These are phyloP conservation scores for Stentor coeruleus DNA, from an alignment of 73 alveolate species.

Conservation along the genomic window DNA sequence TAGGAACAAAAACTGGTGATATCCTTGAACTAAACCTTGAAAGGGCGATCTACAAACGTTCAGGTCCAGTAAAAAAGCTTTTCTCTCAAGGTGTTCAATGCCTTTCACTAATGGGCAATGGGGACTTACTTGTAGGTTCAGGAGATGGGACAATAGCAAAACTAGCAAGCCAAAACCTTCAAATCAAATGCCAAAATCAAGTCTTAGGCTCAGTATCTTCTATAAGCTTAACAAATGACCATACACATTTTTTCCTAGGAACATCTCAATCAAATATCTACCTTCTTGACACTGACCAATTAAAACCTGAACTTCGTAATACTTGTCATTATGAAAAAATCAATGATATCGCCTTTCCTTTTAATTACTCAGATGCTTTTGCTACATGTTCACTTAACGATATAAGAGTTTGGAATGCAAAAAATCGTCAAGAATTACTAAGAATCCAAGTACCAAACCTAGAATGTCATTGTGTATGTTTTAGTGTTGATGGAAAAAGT, in stretches of 20 bases:
- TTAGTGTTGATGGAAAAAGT: conserved; percentile 87
- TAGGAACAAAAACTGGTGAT: conserved; percentile 85
- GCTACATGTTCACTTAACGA: conserved; percentile 94
- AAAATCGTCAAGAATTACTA: conserved; percentile 78
- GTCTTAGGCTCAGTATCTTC: conserved; percentile 93
- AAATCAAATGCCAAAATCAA: conserved; percentile 56
- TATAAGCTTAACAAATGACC: conserved; percentile 78
- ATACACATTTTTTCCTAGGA: conserved; percentile 93
- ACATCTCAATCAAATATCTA: conserved; percentile 72
- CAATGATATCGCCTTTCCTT: conserved; percentile 86
- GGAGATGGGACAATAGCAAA: conserved; percentile 90
- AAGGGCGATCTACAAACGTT: conserved; percentile 71
- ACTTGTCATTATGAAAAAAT: conserved; percentile 95
- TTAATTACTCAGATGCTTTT: conserved; percentile 75
- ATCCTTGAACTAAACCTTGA: conserved; percentile 74
- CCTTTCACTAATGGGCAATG: conserved; percentile 71
- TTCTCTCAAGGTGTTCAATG: conserved; percentile 58
- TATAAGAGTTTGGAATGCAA: conserved; percentile 94
- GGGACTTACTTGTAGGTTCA: conserved; percentile 91
- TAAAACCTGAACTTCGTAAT: conserved; percentile 88
- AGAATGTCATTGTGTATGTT: conserved; percentile 75
- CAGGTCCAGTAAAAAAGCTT: conserved; percentile 68
- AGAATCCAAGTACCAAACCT: conserved; percentile 94
- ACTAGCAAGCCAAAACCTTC: conserved; percentile 66
- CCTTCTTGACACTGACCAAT: conserved; percentile 75